Percentiles rank a stretch among this genome's conserved stretches.
These are phyloP conservation scores for Tolypocladium tundrense DNA, from an alignment of 2,329 filamentous ascomycete species.

Conservation along the genomic window DNA sequence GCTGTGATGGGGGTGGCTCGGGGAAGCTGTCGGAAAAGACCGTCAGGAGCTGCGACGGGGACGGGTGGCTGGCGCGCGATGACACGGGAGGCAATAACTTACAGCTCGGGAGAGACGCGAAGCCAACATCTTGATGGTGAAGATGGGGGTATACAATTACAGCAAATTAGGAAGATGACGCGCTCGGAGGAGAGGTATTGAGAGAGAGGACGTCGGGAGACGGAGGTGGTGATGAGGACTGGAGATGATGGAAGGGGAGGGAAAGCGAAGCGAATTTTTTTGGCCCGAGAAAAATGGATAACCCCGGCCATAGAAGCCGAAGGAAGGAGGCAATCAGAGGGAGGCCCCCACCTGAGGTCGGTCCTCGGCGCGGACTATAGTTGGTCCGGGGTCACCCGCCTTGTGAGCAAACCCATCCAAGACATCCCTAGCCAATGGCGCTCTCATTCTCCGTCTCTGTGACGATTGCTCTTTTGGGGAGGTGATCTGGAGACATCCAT, in stretches of 20 bases:
- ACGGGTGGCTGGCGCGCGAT: not conserved
- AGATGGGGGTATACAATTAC: slow-evolving; percentile 23
- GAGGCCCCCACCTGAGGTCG: slow-evolving; percentile 2
- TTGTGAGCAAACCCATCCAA: not conserved
- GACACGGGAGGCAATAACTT: slow-evolving; percentile 30
- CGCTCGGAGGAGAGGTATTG: slow-evolving; percentile 21
- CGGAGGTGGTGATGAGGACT: slow-evolving; percentile 5
- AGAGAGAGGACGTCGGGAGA: slow-evolving; percentile 13
- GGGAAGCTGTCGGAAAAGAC: slow-evolving; percentile 49
- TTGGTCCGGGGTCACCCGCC: slow-evolving; percentile 7
- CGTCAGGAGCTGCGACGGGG: slow-evolving; percentile 9
- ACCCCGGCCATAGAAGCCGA: slow-evolving; percentile 29
- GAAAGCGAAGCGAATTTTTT: slow-evolving; percentile 28
- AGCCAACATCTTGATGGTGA: slow-evolving; percentile 54
- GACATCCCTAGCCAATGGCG: not conserved
- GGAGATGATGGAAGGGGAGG: slow-evolving; percentile 14
- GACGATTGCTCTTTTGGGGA: not conserved
- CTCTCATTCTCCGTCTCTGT: not conserved
- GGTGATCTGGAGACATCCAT: not conserved
- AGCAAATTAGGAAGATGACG: slow-evolving; percentile 22
- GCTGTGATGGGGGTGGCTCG: slow-evolving; percentile 60
- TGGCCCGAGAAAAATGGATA: slow-evolving; percentile 20
- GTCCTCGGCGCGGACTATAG: slow-evolving; percentile 14
- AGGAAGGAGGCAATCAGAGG: slow-evolving; percentile 27
- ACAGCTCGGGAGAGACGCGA: slow-evolving; percentile 66